Evolutionary conservation across 768 basidiomycete genomes (phyloP), one percentile per base, ranked within the genome.

Genomic region (Boletus tomentosulus): DNA sequence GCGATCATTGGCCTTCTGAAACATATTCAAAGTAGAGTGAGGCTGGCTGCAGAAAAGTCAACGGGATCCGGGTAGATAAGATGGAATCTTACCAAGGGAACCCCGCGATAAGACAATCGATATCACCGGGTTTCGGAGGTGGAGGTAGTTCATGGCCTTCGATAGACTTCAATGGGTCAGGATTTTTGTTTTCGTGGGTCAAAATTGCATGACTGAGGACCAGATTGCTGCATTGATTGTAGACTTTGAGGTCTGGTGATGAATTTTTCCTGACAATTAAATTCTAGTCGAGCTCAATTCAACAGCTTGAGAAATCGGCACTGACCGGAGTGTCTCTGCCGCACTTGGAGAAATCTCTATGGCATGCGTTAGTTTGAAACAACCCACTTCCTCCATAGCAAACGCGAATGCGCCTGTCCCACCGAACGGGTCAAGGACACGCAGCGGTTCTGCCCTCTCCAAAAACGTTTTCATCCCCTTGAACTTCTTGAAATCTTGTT

Each of bases 291-390:
- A 33, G 46, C 8, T n/a, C 41, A 24, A 37, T 13, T 16, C 38
- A 25, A 44, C 13, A 5, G 24, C 19, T 2, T 37, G 35, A 37
- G 30, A 49, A 10, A 52, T 54, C 9, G 2, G 30, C 30, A 66
- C 79, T 49, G 60, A 87, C 90, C 69, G 71, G 15, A 86, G 71
- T 1, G 89, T 88, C 53, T 71, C 70, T 0, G 86, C 84, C 8
- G 91, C 87, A 64, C 85, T 87, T 0, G 89, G 87, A n/a, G 80
- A 74, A 22, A 89, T 83, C 59, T 92, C 90, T 42, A 90, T 69
- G 0, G 83, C 79, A 70, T 87, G 82, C 0, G 82, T 83, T 4
- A 87, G 62, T 55, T 80, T 76, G 47, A 87, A 57, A 48, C 79
- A 82, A 50, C 78, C 82, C 2, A 77, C 73, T 37, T 79, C 71